phyloP scores from a whole-genome alignment of 306 rosid genomes.

The Leucaena leucocephala region DNA sequence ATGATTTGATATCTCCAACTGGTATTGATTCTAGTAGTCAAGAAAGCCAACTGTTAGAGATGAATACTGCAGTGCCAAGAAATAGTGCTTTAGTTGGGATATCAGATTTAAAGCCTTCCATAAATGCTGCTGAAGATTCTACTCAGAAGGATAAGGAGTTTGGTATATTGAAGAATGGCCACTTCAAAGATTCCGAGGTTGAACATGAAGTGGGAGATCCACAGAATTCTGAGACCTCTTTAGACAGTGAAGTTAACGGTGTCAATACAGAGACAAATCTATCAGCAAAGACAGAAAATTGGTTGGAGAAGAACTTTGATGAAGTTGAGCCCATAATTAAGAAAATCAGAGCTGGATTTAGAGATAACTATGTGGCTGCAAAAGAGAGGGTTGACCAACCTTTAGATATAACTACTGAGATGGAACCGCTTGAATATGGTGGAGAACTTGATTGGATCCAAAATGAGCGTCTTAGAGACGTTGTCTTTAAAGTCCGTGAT shows the following conservation, averaged over 20 bases:
- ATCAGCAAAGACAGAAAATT: slow-evolving; percentile 55
- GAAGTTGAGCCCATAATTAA: slow-evolving; percentile 78
- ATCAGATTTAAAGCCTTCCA: slow-evolving; percentile 44
- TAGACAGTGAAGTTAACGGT: slow-evolving; percentile 38
- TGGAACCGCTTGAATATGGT: slow-evolving; percentile 54
- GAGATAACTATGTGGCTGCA: slow-evolving; percentile 76
- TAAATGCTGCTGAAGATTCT: slow-evolving; percentile 45
- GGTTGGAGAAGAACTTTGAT: slow-evolving; percentile 74
- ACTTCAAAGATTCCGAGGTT: slow-evolving; percentile 33
- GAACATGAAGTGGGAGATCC: slow-evolving; percentile 34
- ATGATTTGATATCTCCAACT: slow-evolving; percentile 42
- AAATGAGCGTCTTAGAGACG: slow-evolving; percentile 76
- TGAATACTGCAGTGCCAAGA: slow-evolving; percentile 25
- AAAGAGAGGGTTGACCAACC: slow-evolving; percentile 58
- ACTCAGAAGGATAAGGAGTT: slow-evolving; percentile 46
- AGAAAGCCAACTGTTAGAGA: slow-evolving; percentile 35
- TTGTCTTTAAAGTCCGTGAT: slow-evolving; percentile 86
- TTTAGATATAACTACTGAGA: slow-evolving; percentile 43
- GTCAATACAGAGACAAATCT: slow-evolving; percentile 31
- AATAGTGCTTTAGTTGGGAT: slow-evolving; percentile 40
- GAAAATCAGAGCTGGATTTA: slow-evolving; percentile 80
- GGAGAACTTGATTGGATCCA: slow-evolving; percentile 91
- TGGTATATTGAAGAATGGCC: slow-evolving; percentile 37
- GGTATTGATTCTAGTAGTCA: slow-evolving; percentile 38
- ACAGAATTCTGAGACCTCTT: slow-evolving; percentile 46